Evolutionary conservation across 495 filamentous ascomycete species (phyloP).

Genomic region (Neurospora sp.): DNA sequence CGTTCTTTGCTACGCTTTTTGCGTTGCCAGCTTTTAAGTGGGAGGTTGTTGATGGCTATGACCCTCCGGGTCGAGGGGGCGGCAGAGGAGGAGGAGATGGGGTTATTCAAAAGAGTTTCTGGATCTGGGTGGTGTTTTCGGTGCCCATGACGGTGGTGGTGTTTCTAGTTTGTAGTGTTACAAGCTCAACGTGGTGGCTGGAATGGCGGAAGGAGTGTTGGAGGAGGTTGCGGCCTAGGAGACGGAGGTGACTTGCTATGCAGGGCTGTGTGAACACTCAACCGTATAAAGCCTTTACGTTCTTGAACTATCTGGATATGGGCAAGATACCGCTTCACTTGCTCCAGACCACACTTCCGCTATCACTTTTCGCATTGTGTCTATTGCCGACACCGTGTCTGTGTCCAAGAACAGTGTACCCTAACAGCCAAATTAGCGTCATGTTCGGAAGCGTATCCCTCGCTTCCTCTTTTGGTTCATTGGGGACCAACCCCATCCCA

Average conservation of each 20-base stretch:
- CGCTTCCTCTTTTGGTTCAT: neutral
- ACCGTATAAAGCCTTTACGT: neutral
- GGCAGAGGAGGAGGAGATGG: neutral
- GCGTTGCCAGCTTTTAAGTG: constrained; percentile 27
- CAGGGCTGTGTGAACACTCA: neutral
- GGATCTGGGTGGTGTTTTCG: constrained; percentile 27
- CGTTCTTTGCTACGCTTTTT: constrained; percentile 24
- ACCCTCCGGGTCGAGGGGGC: neutral
- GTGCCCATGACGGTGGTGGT: neutral
- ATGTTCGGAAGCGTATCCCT: neutral
- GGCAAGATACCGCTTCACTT: neutral
- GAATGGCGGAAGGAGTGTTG: neutral
- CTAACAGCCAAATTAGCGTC: neutral
- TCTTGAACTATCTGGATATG: neutral
- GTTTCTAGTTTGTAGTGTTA: neutral
- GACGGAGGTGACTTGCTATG: neutral
- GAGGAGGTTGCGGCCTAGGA: neutral
- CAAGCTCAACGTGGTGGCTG: neutral
- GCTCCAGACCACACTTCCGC: neutral
- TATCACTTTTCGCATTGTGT: neutral
- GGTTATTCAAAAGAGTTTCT: constrained; percentile 21
- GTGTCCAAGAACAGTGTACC: neutral
- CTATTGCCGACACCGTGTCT: neutral
- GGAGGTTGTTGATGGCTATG: neutral
- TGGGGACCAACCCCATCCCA: neutral